Evolutionary conservation across 345 rosid genomes (phyloP), one percentile per base, ranked within the genome.

Genomic region (Ailanthus altissimus): DNA sequence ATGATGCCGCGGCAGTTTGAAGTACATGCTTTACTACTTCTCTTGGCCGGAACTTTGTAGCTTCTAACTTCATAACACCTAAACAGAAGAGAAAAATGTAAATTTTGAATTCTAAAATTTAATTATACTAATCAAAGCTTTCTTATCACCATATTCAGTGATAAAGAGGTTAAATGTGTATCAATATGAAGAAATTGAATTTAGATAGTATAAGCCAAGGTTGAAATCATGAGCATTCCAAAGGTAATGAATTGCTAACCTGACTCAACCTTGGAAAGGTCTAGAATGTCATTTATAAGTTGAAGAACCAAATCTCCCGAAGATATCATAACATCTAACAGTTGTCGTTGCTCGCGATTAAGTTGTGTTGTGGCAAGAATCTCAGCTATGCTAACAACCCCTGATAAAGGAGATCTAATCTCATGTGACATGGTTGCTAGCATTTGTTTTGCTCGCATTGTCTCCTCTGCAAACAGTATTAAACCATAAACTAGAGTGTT

Each of bases 371-470:
- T 88, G 46, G 97, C 74, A 64, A 96, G 97, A 82, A 96, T 93
- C 89, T 96, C 99, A 49, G 99, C 92, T 93, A 96, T 90, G 83
- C 99, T 91, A 77, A 96, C 99, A 26, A 93, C 97, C 54, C 97
- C 97, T 6, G 98, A 84, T 32, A 96, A 80, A 61, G 99, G 98
- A 73, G 98, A 93, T 83, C 97, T 89, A 83, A 96, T 96, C 86
- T 96, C 99, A 66, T 96, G 98, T 15, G 99, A 96, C 99, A 96
- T 93, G 8, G 95, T 93, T 5, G 99, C 99, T 79, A 93, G 85
- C 97, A 96, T 93, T 80, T 96, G 97, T 78, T 96, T 96, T 13
- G 94, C 97, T 32, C 98, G 88, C 99, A 96, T 96, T 13, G 97
- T 96, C 88, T 93, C 99, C 97, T 96, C 99, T 95, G 89, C 73